These are phyloP conservation scores for Dispira simplex DNA, from an alignment of 192 early-diverging fungal species.

Conservation along the genomic window DNA sequence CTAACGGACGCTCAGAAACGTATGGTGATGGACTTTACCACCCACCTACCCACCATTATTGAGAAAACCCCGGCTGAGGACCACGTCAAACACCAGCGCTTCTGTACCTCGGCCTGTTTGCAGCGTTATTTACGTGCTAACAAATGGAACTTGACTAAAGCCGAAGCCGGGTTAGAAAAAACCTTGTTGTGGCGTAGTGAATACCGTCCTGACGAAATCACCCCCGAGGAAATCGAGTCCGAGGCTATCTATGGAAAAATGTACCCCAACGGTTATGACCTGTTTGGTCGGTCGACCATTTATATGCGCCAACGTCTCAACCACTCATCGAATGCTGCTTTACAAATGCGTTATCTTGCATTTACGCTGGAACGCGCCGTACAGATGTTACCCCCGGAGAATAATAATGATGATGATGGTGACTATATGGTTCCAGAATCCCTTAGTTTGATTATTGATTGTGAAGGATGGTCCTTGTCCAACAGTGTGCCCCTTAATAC, in stretches of 20 bases:
- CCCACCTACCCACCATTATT: neutral
- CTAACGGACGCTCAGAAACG: neutral
- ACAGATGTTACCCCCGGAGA: constrained; percentile 39
- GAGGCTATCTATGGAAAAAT: constrained; percentile 73
- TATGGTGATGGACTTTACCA: constrained; percentile 12
- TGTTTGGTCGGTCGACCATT: constrained; percentile 50
- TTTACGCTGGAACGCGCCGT: constrained; percentile 71
- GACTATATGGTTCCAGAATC: constrained; percentile 46
- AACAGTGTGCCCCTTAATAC: constrained; percentile 54
- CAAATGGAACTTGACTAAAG: constrained; percentile 52
- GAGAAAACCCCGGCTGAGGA: neutral
- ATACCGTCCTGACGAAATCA: constrained; percentile 49
- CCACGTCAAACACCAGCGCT: constrained; percentile 13
- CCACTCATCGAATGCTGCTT: constrained; percentile 54
- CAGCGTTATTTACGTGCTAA: constrained; percentile 51
- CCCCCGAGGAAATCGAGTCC: constrained; percentile 52
- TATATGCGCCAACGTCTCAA: constrained; percentile 65
- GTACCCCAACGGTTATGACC: constrained; percentile 73
- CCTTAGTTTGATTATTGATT: constrained; percentile 70
- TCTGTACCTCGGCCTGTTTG: constrained; percentile 27
- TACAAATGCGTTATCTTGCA: constrained; percentile 68
- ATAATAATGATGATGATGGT: neutral
- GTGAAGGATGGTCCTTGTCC: constrained; percentile 45
- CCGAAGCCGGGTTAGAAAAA: constrained; percentile 47
- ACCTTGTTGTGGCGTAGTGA: constrained; percentile 67